Base-by-base conservation (phyloP, 1,284 basidiomycete species). In the Irpex rosettiformis region DNA sequence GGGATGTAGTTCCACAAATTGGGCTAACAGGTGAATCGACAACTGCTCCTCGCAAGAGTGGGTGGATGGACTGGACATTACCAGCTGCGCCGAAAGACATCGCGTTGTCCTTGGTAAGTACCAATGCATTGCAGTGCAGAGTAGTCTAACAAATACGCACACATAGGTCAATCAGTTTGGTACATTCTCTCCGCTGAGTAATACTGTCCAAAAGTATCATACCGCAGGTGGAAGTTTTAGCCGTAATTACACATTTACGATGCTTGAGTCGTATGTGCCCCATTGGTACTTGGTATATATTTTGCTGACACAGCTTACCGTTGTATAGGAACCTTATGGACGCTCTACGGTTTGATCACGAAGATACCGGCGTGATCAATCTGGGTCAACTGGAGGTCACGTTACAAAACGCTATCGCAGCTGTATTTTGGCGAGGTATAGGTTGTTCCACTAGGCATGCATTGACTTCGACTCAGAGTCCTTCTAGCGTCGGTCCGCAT, bases 201-300 rank as follows among this genome's bases (percentile, higher is more conserved):
- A 51, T 24, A 51, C 48, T n/a, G 10, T 51, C 48, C 48, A 51
- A n/a, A 51, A 51, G 22, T 51, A 51, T 24, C 48, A 51, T 27
- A 11, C 27, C 11, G 48, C 48, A 21, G 48, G 18, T 22, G 48
- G 48, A 13, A 28, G 10, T n/a, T 51, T 28, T 24, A 28, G 16
- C 18, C 24, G 48, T 11, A 51, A 51, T n/a, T 51, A 51, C 48
- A 51, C 48, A 11, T 51, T 51, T 24, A 27, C 48, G 8, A 51
- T 51, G 48, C 48, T 51, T 22, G 48, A 51, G 21, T 11, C 25
- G 48, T 51, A 27, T 24, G 48, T 27, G 10, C 16, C 21, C 43
- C 21, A 8, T 16, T 7, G 24, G 8, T 51, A 7, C 11, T 21
- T 10, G 22, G n/a, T n/a, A n/a, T n/a, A n/a, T n/a, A n/a, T n/a